Base-by-base conservation (phyloP, 2,329 filamentous ascomycete species). In the Neospermospora avenae region DNA sequence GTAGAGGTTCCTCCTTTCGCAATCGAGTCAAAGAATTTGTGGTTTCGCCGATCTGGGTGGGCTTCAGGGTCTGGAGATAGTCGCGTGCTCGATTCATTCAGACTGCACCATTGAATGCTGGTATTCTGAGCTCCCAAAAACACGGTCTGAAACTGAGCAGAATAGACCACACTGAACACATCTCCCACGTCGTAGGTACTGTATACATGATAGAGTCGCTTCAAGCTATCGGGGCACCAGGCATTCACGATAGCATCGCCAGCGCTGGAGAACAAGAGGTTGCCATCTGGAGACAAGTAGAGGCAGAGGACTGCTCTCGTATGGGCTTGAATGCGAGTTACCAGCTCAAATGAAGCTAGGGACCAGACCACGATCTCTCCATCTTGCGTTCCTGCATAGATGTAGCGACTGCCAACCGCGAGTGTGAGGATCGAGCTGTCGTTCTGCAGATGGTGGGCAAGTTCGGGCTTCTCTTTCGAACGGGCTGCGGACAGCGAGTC, bases 101-200 rank as follows among this genome's bases (percentile, higher is more conserved):
- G 77, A 65, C 87, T 83, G 68, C 91, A 89, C 95, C 95, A 99
- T 80, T 96, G 93, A 55, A 97, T 95, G 41, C 89, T 91, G 7
- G 92, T 95, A 71, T 98, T 97, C 72, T 98, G 95, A 0, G 92
- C 91, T 59, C 95, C 95, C 45, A 96, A 84, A 73, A 96, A 98
- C 3, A 96, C 82, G 0, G 89, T 96, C 67, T 93, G 84, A 69
- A 91, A 81, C 66, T 86, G 82, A 6, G 85, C 78, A 3, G 92
- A 96, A 74, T 96, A 97, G 1, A 88, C 89, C n/a, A 96, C 87
- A 68, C 91, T 96, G 74, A 98, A 98, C 61, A 99, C 86, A 76
- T 99, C 95, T 61, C 95, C 95, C 42, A 96, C 90, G 69, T 98
- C 95, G 75, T 96, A 93, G 52, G 88, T 88, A 64, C 92, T 96